phyloP scores from a whole-genome alignment of 805 yeast species.

The Pichia nakasei region DNA sequence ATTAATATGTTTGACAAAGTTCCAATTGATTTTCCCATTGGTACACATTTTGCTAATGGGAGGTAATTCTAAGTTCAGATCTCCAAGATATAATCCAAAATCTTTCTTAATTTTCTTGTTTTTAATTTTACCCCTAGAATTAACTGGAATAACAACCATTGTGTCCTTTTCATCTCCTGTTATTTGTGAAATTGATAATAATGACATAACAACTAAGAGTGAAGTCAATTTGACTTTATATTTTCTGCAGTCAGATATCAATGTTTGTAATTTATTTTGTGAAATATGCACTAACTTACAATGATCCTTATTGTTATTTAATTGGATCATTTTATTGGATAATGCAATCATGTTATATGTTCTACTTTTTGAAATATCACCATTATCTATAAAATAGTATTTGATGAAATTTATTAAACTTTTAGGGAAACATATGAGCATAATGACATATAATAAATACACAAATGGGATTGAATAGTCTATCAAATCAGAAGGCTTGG shows the following conservation, averaged over 20 bases:
- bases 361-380: slow-evolving; percentile 1
- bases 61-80: slow-evolving; percentile 8
- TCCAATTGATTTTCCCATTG: slow-evolving; percentile 7
- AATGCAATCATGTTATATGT: slow-evolving; percentile 4
- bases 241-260: slow-evolving; percentile 5
- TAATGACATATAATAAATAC: slow-evolving; percentile 5
- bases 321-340: slow-evolving; percentile 1
- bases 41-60: slow-evolving; percentile 3
- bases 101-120: background rate
- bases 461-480: slow-evolving; percentile 10
- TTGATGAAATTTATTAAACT: slow-evolving; percentile 1
- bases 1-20: slow-evolving; percentile 8
- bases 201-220: slow-evolving; percentile 6
- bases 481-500: slow-evolving; percentile 10
- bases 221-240: slow-evolving; percentile 11
- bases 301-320: slow-evolving; percentile 1
- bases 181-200: slow-evolving; percentile 7
- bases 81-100: slow-evolving; percentile 11
- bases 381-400: slow-evolving; percentile 10
- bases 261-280: background rate
- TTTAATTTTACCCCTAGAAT: slow-evolving; percentile 7
- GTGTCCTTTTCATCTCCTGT: slow-evolving; percentile 9
- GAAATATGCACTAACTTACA: slow-evolving; percentile 7
- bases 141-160: slow-evolving; percentile 9
- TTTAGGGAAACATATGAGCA: slow-evolving; percentile 7